Evolutionary conservation across 345 rosid genomes (phyloP), one percentile per base, ranked within the genome.

Genomic region (Citrus inodora): DNA sequence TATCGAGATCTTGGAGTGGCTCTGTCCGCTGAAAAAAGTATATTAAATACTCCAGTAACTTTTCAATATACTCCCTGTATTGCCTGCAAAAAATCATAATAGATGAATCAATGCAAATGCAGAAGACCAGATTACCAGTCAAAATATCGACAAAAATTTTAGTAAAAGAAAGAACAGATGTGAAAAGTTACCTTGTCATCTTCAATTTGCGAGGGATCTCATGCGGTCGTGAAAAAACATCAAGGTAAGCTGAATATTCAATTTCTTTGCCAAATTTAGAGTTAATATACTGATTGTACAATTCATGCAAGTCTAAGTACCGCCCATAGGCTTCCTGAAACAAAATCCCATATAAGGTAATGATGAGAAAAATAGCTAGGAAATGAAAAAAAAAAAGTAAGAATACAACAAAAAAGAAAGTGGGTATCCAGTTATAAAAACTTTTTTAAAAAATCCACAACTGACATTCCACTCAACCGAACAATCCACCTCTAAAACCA

Each of bases 1-100:
- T 86, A 77, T 88, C 97, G 82, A 97, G 87, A 87, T 97, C 99
- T 88, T 92, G 95, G 87, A 97, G 80, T 8, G 99, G 99, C 83
- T 94, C 97, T 7, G 96, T 93, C 76, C 99, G 89, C 82, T 94
- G 91, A 76, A 93, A 97, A 83, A 92, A 90, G 82, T 86, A 77
- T 56, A 89, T 78, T 70, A 97, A 86, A 90, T 94, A 90, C 87
- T 87, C 97, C 21, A 97, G 82, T 67, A 94, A 82, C 75, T 92
- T 91, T 82, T 86, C 92, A 90, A 92, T 75, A 78, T 97, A 93
- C 77, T 92, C 89, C 87, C 76, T 88, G 86, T 92, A 93, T 76
- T 92, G 94, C 88, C 98, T 97, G 89, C 83, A 78, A 48, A 74
- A 75, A 65, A 81, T 70, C 38, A 33, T 32, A 33, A 71, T 11